phyloP scores from a whole-genome alignment of 306 rosid species.

The Rosa multiflora region DNA sequence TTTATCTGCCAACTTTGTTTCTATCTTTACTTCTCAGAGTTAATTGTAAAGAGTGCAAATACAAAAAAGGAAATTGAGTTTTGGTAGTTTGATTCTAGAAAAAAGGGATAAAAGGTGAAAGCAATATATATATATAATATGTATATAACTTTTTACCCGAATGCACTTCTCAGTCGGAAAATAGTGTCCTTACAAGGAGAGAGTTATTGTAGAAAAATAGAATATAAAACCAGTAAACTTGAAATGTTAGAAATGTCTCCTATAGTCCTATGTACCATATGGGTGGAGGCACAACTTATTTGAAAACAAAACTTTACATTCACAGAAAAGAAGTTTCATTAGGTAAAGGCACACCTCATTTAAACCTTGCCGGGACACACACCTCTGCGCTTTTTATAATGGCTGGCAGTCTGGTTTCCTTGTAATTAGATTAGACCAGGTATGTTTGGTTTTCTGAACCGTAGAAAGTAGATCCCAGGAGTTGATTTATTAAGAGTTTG shows the following conservation, averaged over 20 bases:
- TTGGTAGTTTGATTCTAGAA: neutral
- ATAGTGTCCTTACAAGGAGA: neutral
- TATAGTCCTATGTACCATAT: neutral
- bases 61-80: neutral
- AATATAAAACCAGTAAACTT: neutral
- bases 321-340: neutral
- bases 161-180: neutral
- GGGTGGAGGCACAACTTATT: neutral
- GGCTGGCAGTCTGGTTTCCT: too few relatives aligned
- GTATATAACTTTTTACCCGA: neutral
- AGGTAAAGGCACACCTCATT: neutral
- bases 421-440: too few relatives aligned
- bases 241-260: neutral
- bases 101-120: neutral
- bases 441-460: too few relatives aligned
- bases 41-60: neutral
- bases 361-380: too few relatives aligned
- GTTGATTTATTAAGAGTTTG: too few relatives aligned
- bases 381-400: too few relatives aligned
- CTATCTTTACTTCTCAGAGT: slow-evolving; percentile 3
- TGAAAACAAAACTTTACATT: neutral
- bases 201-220: neutral
- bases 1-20: slow-evolving; percentile 16
- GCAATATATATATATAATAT: too few relatives aligned
- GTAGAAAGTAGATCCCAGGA: too few relatives aligned